phyloP scores from a whole-genome alignment of 495 filamentous ascomycete genomes.

The Trichoderma reesei region DNA sequence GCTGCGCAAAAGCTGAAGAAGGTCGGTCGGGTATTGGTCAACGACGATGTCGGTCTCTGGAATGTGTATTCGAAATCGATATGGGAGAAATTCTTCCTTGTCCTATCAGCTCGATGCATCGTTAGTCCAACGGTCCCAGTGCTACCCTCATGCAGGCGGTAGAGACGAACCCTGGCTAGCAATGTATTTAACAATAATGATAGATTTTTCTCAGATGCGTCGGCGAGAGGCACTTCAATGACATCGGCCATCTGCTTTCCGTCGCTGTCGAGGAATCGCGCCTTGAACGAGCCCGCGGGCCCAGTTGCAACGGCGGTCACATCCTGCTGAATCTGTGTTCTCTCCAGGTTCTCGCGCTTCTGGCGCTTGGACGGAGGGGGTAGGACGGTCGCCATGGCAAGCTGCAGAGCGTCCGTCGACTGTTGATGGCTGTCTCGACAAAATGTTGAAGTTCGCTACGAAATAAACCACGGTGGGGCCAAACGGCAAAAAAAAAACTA shows the following conservation, averaged over 20 bases:
- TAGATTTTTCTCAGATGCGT: slow-evolving; percentile 82
- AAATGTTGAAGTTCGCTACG: slow-evolving; percentile 5
- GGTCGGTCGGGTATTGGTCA: slow-evolving; percentile 60
- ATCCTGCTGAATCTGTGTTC: slow-evolving; percentile 65
- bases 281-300: slow-evolving; percentile 67
- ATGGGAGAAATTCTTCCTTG: slow-evolving; percentile 75
- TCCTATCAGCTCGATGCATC: slow-evolving; percentile 24
- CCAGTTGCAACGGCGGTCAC: slow-evolving; percentile 55
- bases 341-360: slow-evolving; percentile 63
- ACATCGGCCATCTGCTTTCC: slow-evolving; percentile 52
- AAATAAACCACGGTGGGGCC: background rate
- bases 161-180: slow-evolving; percentile 54
- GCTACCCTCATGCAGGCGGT: slow-evolving; percentile 17
- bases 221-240: slow-evolving; percentile 72
- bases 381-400: slow-evolving; percentile 70
- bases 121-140: slow-evolving; percentile 5
- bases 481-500: slow-evolving; percentile 9
- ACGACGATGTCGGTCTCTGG: slow-evolving; percentile 50
- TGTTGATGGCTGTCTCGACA: background rate
- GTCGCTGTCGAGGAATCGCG: slow-evolving; percentile 81
- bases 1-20: slow-evolving; percentile 35
- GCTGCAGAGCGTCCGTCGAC: background rate
- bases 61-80: slow-evolving; percentile 70
- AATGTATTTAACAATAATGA: slow-evolving; percentile 85
- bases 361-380: slow-evolving; percentile 91